Evolutionary conservation across 495 filamentous ascomycete genomes (phyloP).

Genomic region (Penicillium subrubescens): DNA sequence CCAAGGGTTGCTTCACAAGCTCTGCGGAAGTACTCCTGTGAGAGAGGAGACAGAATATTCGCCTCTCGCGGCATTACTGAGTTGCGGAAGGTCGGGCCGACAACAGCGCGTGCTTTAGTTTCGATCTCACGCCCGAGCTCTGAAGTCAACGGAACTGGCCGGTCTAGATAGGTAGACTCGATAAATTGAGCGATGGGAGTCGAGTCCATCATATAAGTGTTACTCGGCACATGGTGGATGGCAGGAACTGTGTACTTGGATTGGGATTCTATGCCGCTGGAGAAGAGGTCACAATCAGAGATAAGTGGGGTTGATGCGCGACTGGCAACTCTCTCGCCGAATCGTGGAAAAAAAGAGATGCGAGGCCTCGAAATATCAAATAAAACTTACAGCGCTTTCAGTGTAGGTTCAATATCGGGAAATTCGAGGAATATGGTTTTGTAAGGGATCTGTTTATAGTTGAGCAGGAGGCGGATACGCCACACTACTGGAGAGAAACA

Average conservation of each 20-base stretch:
- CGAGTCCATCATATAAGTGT: constrained; percentile 46
- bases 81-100: constrained; percentile 24
- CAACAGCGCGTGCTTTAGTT: constrained; percentile 27
- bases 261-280: constrained; percentile 17
- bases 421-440: constrained; percentile 44
- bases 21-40: constrained; percentile 43
- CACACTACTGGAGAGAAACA: constrained; percentile 47
- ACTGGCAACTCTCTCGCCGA: not conserved
- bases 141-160: constrained; percentile 34
- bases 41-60: constrained; percentile 39
- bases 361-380: not conserved
- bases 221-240: constrained; percentile 43
- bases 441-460: constrained; percentile 45
- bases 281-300: constrained; percentile 3
- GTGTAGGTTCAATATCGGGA: constrained; percentile 45
- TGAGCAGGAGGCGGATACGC: constrained; percentile 48
- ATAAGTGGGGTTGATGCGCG: not conserved
- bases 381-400: constrained; percentile 39
- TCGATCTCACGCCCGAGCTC: constrained; percentile 40
- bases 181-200: constrained; percentile 40
- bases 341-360: not conserved
- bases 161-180: constrained; percentile 41
- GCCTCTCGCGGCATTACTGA: constrained; percentile 41
- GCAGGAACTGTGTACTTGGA: constrained; percentile 44
- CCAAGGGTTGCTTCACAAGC: constrained; percentile 39